Evolutionary conservation across 1,284 basidiomycete genomes (phyloP).

Genomic region (Papiliotrema terrestris): DNA sequence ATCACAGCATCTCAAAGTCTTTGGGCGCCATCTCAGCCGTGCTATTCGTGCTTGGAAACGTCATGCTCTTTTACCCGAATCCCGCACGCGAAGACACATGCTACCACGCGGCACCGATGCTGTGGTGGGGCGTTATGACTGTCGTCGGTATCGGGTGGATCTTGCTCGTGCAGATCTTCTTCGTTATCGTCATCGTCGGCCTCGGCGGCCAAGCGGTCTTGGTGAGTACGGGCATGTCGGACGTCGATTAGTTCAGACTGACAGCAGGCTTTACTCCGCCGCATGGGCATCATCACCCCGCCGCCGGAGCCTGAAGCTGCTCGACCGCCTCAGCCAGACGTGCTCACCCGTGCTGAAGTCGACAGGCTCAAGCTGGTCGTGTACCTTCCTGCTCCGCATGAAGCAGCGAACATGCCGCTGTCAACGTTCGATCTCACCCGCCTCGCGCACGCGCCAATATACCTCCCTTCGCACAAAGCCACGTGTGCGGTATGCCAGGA

Average conservation of each 20-base stretch:
- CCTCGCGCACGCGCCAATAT: conserved; percentile 20
- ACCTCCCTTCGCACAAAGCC: conserved; percentile 18
- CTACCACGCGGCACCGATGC: conserved; percentile 26
- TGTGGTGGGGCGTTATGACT: conserved; percentile 39
- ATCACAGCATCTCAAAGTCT: not conserved
- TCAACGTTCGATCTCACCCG: conserved; percentile 2
- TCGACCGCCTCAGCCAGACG: not conserved
- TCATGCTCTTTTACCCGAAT: conserved; percentile 25
- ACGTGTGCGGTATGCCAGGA: conserved; percentile 40
- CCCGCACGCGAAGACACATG: conserved; percentile 17
- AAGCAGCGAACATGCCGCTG: not conserved
- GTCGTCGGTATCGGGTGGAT: conserved; percentile 34
- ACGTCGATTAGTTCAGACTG: not conserved
- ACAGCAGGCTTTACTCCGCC: conserved; percentile 3
- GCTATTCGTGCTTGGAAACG: conserved; percentile 26
- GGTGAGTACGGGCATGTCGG: conserved; percentile 9
- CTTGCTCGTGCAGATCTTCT: conserved; percentile 21
- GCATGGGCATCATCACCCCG: not conserved
- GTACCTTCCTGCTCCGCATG: conserved; percentile 24
- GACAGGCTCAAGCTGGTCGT: conserved; percentile 18
- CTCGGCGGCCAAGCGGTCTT: conserved; percentile 23
- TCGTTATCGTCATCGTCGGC: conserved; percentile 26
- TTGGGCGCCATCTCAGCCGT: conserved; percentile 11
- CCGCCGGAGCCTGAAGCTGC: conserved; percentile 11
- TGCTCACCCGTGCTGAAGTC: conserved; percentile 16